These are phyloP conservation scores for Usnea hakonensis DNA, from an alignment of 495 filamentous ascomycete species.

Conservation along the genomic window DNA sequence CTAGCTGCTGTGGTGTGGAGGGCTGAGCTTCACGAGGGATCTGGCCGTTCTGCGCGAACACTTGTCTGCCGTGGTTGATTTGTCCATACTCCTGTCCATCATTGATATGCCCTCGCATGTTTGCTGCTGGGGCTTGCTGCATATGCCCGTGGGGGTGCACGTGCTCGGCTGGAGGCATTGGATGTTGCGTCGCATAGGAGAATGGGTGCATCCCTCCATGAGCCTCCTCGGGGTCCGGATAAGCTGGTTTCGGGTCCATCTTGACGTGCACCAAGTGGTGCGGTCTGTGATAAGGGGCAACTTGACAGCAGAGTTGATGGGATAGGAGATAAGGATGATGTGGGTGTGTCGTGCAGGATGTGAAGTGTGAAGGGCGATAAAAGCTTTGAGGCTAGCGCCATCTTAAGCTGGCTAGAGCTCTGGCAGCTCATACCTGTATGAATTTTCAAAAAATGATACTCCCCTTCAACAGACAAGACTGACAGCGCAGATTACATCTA, in stretches of 20 bases:
- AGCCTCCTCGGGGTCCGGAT: constrained; percentile 6
- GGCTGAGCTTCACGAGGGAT: constrained; percentile 6
- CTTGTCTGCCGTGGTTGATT: constrained; percentile 7
- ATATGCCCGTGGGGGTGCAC: constrained; percentile 9
- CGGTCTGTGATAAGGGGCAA: background rate
- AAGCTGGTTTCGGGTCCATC: constrained; percentile 8
- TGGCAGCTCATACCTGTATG: background rate
- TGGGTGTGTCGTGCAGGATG: background rate
- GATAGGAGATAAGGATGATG: background rate
- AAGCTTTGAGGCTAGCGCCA: constrained; percentile 11
- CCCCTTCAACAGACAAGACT: background rate
- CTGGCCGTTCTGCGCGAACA: constrained; percentile 6
- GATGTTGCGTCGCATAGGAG: constrained; percentile 12
- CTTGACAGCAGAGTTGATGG: background rate
- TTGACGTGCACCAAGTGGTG: background rate
- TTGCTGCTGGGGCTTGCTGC: constrained; percentile 12
- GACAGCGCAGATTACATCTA: background rate
- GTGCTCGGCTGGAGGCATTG: constrained; percentile 12
- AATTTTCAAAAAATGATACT: background rate
- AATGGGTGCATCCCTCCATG: constrained; percentile 14
- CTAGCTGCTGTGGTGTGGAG: constrained; percentile 20
- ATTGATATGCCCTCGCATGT: constrained; percentile 12
- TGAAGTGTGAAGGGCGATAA: background rate
- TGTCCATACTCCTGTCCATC: constrained; percentile 12
- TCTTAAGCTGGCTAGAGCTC: constrained; percentile 6